These are phyloP conservation scores for Achaetomium macrosporum DNA, from an alignment of 2,329 filamentous ascomycete genomes.

Conservation along the genomic window DNA sequence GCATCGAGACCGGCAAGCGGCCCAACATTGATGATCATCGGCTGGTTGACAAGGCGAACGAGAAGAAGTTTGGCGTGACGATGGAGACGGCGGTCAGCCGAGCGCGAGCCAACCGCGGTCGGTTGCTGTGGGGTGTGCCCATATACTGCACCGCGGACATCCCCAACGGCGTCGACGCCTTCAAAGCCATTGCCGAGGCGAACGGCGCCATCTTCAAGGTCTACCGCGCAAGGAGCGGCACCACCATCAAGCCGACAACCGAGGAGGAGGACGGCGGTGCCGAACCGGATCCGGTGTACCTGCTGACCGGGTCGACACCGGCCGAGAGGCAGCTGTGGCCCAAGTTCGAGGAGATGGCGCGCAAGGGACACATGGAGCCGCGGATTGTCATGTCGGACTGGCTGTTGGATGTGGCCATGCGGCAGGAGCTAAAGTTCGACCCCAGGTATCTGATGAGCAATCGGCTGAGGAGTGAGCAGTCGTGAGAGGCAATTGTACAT, in stretches of 20 bases:
- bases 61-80: conserved; percentile 64
- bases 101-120: conserved; percentile 70
- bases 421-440: conserved; percentile 68
- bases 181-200: conserved; percentile 75
- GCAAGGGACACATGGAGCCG: conserved; percentile 70
- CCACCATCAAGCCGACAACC: conserved; percentile 59
- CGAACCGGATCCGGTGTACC: conserved; percentile 68
- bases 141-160: conserved; percentile 82
- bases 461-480: conserved; percentile 3
- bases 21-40: conserved; percentile 59
- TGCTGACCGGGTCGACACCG: conserved; percentile 63
- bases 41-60: conserved; percentile 66
- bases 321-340: conserved; percentile 72
- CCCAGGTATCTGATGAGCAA: conserved; percentile 52
- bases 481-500: not conserved
- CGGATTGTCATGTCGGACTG: conserved; percentile 81
- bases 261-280: conserved; percentile 55
- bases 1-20: conserved; percentile 62
- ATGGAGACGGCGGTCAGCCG: conserved; percentile 62
- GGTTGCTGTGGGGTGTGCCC: conserved; percentile 66
- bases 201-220: conserved; percentile 81
- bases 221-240: conserved; percentile 67
- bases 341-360: conserved; percentile 73
- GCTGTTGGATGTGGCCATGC: conserved; percentile 85
- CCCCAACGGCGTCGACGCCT: conserved; percentile 75